Evolutionary conservation across 1,284 basidiomycete species (phyloP).

Genomic region (Laetiporus sulphureus): DNA sequence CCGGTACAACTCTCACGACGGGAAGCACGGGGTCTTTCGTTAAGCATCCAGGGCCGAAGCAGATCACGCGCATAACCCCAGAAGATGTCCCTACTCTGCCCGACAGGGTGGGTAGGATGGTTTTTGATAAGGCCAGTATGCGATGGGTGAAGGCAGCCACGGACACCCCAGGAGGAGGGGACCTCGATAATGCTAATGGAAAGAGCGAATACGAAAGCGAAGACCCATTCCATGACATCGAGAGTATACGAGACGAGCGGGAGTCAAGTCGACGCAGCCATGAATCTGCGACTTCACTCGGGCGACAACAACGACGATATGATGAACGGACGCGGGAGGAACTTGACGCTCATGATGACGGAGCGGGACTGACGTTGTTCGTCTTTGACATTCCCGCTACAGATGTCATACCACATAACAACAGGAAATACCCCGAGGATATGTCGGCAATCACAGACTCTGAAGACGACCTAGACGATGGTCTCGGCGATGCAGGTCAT

Average conservation of each 20-base stretch:
- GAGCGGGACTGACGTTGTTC: slow-evolving; percentile 61
- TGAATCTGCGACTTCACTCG: too few relatives aligned
- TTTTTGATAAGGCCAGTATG: slow-evolving; percentile 75
- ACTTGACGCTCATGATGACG: slow-evolving; percentile 48
- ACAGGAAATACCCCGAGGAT: slow-evolving; percentile 7
- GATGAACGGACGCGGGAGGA: slow-evolving; percentile 49
- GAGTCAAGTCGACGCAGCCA: too few relatives aligned
- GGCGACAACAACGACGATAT: slow-evolving; percentile 28
- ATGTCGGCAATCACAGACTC: slow-evolving; percentile 17
- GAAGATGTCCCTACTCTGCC: slow-evolving; percentile 70
- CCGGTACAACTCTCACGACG: slow-evolving; percentile 65
- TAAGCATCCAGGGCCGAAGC: slow-evolving; percentile 75
- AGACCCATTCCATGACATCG: slow-evolving; percentile 84
- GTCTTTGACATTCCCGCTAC: slow-evolving; percentile 58
- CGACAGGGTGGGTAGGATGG: slow-evolving; percentile 79
- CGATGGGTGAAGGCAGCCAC: slow-evolving; percentile 72
- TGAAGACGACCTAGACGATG: slow-evolving; percentile 14
- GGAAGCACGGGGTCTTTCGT: slow-evolving; percentile 74
- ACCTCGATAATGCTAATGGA: slow-evolving; percentile 26
- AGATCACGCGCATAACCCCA: slow-evolving; percentile 74
- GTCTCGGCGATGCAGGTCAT: too few relatives aligned
- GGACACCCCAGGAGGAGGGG: too few relatives aligned
- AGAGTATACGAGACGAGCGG: slow-evolving; percentile 74
- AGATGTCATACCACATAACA: slow-evolving; percentile 26
- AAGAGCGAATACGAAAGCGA: slow-evolving; percentile 54